Conservation (phyloP, 1,139 yeast genomes). For the Blastobotrys capitulatus region DNA sequence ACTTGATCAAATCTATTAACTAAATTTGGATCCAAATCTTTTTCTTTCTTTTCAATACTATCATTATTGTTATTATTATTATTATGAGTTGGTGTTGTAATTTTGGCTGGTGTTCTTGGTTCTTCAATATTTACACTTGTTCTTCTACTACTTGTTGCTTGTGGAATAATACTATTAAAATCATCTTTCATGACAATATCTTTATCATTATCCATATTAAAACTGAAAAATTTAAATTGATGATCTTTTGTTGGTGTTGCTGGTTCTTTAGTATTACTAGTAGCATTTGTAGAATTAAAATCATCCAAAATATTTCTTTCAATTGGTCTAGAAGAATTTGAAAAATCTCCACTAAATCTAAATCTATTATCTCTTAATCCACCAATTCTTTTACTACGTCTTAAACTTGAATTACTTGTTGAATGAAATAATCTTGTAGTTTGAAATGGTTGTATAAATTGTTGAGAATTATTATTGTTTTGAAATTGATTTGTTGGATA, state of each 20-base stretch:
- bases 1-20: constrained; percentile 68
- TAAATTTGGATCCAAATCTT: constrained; percentile 47
- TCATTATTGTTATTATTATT: background rate
- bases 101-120: constrained; percentile 26
- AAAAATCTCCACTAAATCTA: constrained; percentile 22
- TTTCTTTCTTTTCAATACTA: background rate
- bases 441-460: background rate
- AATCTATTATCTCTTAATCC: constrained; percentile 25
- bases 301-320: constrained; percentile 8
- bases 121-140: constrained; percentile 1
- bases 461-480: no score
- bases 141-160: background rate
- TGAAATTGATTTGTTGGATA: constrained; percentile 3
- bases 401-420: background rate
- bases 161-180: background rate
- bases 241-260: constrained; percentile 23
- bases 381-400: background rate
- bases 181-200: constrained; percentile 1
- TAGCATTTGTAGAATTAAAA: no score
- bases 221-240: background rate
- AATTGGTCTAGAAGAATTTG: constrained; percentile 1
- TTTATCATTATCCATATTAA: background rate
- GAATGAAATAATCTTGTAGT: background rate
- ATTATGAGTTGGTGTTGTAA: constrained; percentile 15
- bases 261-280: constrained; percentile 15